phyloP scores from a whole-genome alignment of 257 asterid genomes.

The Cinchona pubescens region DNA sequence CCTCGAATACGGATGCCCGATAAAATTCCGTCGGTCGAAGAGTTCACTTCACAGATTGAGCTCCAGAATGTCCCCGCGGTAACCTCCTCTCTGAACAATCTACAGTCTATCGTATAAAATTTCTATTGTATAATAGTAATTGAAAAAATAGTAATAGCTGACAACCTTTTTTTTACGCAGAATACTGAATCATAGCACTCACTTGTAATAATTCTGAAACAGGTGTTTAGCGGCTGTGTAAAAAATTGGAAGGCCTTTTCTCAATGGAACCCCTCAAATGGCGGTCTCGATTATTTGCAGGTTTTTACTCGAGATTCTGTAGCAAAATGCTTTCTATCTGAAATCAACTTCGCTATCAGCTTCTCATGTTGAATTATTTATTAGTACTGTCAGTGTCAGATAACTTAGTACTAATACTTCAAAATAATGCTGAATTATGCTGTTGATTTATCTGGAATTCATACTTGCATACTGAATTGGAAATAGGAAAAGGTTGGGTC shows the following conservation, averaged over 20 bases:
- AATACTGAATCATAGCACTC: too few relatives aligned
- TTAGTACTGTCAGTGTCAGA: neutral
- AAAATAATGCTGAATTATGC: neutral
- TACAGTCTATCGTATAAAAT: neutral
- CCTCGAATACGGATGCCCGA: constrained; percentile 42
- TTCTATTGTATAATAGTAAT: too few relatives aligned
- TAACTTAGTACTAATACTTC: neutral
- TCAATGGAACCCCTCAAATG: constrained; percentile 68
- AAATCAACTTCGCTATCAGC: neutral
- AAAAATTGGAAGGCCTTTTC: constrained; percentile 74
- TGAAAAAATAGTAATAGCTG: neutral
- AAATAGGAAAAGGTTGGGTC: constrained; percentile 65
- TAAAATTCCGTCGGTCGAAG: constrained; percentile 60
- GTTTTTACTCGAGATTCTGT: constrained; percentile 18
- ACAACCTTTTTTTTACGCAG: neutral
- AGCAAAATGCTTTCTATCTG: neutral
- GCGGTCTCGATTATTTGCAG: constrained; percentile 86
- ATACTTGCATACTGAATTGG: constrained; percentile 15
- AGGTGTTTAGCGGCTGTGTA: constrained; percentile 73
- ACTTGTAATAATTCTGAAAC: constrained; percentile 1
- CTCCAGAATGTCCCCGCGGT: constrained; percentile 66
- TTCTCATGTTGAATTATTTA: neutral
- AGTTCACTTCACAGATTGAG: constrained; percentile 65
- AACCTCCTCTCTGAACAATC: constrained; percentile 6
- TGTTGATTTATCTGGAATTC: constrained; percentile 12